Conservation (phyloP, 2,329 filamentous ascomycete species). For the Diaporthe australafricana region DNA sequence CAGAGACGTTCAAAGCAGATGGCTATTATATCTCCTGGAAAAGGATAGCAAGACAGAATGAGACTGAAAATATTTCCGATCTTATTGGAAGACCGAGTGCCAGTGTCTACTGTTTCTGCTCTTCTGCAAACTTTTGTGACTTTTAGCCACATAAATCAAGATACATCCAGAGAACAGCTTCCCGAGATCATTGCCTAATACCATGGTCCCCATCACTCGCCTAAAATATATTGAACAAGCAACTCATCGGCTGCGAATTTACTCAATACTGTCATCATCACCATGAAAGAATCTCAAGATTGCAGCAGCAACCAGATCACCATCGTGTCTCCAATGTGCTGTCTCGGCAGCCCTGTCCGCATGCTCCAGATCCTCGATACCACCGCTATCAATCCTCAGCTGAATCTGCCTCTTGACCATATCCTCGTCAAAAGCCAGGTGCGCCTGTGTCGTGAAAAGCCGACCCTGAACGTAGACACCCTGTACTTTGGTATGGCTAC, state of each 20-base stretch:
- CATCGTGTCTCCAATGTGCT: slow-evolving; percentile 75
- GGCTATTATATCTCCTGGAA: too few species aligned
- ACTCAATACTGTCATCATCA: slow-evolving; percentile 52
- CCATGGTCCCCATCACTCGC: too few species aligned
- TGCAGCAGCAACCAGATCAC: slow-evolving; percentile 71
- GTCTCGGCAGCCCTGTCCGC: slow-evolving; percentile 72
- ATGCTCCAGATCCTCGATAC: slow-evolving; percentile 72
- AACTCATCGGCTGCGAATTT: too few species aligned
- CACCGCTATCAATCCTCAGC: slow-evolving; percentile 66
- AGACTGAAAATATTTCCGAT: too few species aligned
- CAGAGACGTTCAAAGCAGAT: slow-evolving; percentile 51
- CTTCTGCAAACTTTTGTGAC: too few species aligned
- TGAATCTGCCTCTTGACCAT: slow-evolving; percentile 75
- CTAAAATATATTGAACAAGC: too few species aligned
- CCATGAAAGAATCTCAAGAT: slow-evolving; percentile 71
- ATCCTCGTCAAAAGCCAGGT: slow-evolving; percentile 79
- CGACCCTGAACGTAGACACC: slow-evolving; percentile 76
- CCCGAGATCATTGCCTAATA: too few species aligned
- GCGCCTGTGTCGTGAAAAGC: slow-evolving; percentile 81
- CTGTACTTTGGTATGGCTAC: slow-evolving; percentile 69
- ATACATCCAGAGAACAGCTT: too few species aligned
- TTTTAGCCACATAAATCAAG: too few species aligned
- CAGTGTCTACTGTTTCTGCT: too few species aligned
- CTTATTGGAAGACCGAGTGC: too few species aligned
- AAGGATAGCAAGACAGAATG: too few species aligned